Evolutionary conservation across 148 eudicot genomes (phyloP).

Genomic region (Cornus florida): DNA sequence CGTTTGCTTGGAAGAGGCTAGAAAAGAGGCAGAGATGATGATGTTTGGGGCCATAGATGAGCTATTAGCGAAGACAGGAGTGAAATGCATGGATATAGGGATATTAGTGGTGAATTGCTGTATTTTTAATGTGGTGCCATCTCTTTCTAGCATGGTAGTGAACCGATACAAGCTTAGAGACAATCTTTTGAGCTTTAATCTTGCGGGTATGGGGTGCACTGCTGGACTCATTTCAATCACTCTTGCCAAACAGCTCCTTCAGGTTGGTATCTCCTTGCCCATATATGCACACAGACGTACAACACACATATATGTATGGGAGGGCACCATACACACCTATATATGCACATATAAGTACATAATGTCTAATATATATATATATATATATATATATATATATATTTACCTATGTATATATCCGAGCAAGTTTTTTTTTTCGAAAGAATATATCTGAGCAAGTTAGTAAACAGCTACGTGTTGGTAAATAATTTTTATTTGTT

Average conservation of each 20-base stretch:
- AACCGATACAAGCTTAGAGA: constrained; percentile 22
- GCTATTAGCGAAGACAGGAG: constrained; percentile 26
- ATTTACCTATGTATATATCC: no score
- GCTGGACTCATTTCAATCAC: constrained; percentile 22
- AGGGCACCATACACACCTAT: no score
- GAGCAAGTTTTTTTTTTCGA: no score
- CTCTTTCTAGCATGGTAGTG: constrained; percentile 23
- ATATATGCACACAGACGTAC: no score
- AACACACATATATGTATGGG: no score
- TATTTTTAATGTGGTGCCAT: constrained; percentile 15
- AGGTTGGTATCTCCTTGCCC: constrained; percentile 8
- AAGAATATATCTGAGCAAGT: no score
- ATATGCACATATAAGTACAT: no score
- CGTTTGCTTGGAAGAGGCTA: constrained; percentile 12
- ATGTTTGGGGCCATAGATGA: constrained; percentile 29
- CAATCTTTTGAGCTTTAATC: constrained; percentile 19
- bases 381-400: no score
- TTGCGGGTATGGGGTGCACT: constrained; percentile 34
- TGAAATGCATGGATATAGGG: constrained; percentile 18
- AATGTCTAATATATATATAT: no score
- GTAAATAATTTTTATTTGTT: no score
- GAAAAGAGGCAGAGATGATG: constrained; percentile 21
- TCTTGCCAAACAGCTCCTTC: constrained; percentile 28
- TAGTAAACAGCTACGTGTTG: no score
- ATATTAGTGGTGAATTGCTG: constrained; percentile 27